Evolutionary conservation across 495 filamentous ascomycete genomes (phyloP), one percentile per base, ranked within the genome.

Genomic region (Darksidea phi): DNA sequence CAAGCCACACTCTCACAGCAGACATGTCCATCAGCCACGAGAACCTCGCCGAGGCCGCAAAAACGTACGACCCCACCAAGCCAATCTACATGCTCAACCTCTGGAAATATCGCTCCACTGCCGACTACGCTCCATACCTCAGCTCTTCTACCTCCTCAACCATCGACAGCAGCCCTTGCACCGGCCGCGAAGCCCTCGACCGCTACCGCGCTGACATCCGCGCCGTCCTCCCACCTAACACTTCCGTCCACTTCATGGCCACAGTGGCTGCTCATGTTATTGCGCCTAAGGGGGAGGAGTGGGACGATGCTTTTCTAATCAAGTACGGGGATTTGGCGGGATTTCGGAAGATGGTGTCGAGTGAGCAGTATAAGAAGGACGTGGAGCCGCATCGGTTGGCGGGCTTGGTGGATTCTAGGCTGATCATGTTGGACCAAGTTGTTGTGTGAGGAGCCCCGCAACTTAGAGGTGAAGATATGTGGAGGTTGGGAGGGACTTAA

Each of bases 11-110:
- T 3, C 10, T 10, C 28, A 4, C 28, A 32, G 3, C 28, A 3
- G 4, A 32, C 28, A 32, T 43, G 3, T 13, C 41, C 41, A 43
- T 43, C 18, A n/a, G 6, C 41, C 18, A 15, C 41, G 3, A 4
- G 6, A 13, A 4, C 41, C 52, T 54, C 23, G 21, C 52, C 1
- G 2, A 8, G 2, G 34, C 28, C 3, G 20, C 52, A 2, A 7
- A 17, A 11, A 42, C 52, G 12, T 43, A 42, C 21, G 6, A 7
- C n/a, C 15, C 36, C 13, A 43, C 13, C 15, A 54, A 41, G n/a
- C 52, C 52, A 23, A 54, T 54, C 37, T 54, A 54, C 52, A 54
- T 54, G 52, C 52, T 54, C 52, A 54, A 54, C 36, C 32, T 54
- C 6, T 43, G 15, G 34, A 41, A 25, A 21, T 54, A 20, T 18